Conservation (phyloP, 1,139 yeast species). For the Saccharomyces hybrid region DNA sequence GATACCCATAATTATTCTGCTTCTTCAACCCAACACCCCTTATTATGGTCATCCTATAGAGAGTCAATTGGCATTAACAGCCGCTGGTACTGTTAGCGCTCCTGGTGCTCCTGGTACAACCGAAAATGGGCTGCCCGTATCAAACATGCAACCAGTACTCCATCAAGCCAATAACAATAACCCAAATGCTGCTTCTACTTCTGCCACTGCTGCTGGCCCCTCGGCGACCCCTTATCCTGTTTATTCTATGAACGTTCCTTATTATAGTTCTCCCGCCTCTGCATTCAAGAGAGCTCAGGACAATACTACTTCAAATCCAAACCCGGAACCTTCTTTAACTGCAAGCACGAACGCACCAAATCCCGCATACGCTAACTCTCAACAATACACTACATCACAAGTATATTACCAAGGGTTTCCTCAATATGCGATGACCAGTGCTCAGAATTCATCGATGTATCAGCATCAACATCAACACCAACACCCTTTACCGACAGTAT, state of each 20-base stretch:
- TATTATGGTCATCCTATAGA: neutral
- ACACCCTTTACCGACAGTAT: conserved; percentile 2
- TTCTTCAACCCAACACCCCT: neutral
- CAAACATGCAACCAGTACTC: neutral
- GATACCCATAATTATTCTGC: neutral
- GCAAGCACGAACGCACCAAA: neutral
- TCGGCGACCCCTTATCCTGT: conserved; percentile 9
- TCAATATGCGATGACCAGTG: neutral
- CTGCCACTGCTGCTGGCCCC: neutral
- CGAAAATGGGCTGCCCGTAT: neutral
- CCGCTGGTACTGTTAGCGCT: neutral
- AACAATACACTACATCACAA: neutral
- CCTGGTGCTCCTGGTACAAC: neutral
- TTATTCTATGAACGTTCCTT: conserved; percentile 11
- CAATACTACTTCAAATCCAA: neutral
- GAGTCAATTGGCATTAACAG: neutral
- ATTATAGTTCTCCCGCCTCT: conserved; percentile 3
- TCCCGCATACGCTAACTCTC: neutral
- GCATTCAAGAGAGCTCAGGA: neutral
- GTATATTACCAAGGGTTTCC: neutral
- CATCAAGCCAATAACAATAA: neutral
- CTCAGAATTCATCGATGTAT: conserved; percentile 1
- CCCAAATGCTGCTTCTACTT: neutral
- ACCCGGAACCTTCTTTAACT: neutral
- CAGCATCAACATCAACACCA: conserved; percentile 13